phyloP scores from a whole-genome alignment of 306 rosid species.

The Vigna unguiculata region DNA sequence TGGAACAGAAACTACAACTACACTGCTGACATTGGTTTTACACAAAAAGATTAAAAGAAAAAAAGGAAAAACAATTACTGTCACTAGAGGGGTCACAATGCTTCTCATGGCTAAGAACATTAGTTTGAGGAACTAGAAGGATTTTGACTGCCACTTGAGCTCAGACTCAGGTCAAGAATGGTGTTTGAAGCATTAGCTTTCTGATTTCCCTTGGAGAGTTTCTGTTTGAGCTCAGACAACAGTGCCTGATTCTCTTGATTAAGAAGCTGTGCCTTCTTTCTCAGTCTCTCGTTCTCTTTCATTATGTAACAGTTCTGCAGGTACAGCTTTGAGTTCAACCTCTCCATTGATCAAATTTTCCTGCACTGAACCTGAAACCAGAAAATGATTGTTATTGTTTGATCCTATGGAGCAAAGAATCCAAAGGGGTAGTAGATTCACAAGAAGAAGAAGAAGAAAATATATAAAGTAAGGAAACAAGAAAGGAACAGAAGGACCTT shows the following conservation, averaged over 20 bases:
- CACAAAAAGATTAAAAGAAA: conserved; percentile 49
- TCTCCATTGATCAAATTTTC: conserved; percentile 62
- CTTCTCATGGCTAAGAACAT: conserved; percentile 28
- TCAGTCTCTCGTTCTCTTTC: conserved; percentile 91
- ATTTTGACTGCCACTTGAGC: conserved; percentile 60
- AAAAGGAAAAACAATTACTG: neutral
- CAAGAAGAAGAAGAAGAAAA: neutral
- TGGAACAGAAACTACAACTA: conserved; percentile 67
- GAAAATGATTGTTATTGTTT: neutral
- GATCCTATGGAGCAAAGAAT: neutral
- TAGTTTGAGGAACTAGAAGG: conserved; percentile 73
- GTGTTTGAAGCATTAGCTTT: conserved; percentile 55
- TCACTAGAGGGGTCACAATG: conserved; percentile 70
- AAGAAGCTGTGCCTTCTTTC: conserved; percentile 96
- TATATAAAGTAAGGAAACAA: neutral
- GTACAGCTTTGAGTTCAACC: conserved; percentile 92
- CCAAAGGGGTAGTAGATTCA: neutral
- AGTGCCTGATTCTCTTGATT: conserved; percentile 95
- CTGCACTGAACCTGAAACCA: conserved; percentile 48
- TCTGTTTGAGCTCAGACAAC: conserved; percentile 91
- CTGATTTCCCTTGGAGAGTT: conserved; percentile 68
- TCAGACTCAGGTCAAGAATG: conserved; percentile 75
- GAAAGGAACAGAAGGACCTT: conserved; percentile 30
- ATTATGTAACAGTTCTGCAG: conserved; percentile 95
- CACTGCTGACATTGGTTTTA: conserved; percentile 64